Evolutionary conservation across 1,284 basidiomycete species (phyloP).

Genomic region (Ganoderma resinaceum): DNA sequence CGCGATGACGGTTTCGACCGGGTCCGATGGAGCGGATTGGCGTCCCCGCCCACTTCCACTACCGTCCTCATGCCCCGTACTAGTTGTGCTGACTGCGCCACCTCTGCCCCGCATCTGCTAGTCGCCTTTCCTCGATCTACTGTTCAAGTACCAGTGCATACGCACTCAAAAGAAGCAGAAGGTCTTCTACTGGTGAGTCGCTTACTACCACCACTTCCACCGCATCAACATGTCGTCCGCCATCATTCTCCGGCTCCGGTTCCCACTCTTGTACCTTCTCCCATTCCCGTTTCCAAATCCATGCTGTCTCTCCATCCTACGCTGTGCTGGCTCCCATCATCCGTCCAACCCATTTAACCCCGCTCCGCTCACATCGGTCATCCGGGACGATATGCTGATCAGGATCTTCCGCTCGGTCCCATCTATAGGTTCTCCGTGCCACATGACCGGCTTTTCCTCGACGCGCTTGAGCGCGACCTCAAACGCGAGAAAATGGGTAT

Average conservation of each 20-base stretch:
- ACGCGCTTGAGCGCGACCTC: constrained; percentile 91
- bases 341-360: constrained; percentile 1
- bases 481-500: constrained; percentile 91
- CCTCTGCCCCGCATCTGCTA: constrained; percentile 37
- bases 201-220: neutral
- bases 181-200: constrained; percentile 87
- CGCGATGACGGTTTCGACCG: constrained; percentile 16
- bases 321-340: neutral
- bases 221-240: constrained; percentile 1
- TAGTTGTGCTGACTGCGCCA: neutral
- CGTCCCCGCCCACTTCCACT: neutral
- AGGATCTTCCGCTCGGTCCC: constrained; percentile 27
- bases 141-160: constrained; percentile 95
- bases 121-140: constrained; percentile 90
- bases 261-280: neutral
- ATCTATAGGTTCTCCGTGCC: constrained; percentile 79
- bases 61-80: constrained; percentile 1
- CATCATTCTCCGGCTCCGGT: constrained; percentile 2
- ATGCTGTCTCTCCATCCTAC: neutral
- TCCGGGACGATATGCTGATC: constrained; percentile 8
- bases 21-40: constrained; percentile 27
- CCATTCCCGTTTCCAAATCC: constrained; percentile 5
- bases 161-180: constrained; percentile 97
- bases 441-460: constrained; percentile 94
- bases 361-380: constrained; percentile 34